These are phyloP conservation scores for Monilinia fructigena DNA, from an alignment of 2,329 filamentous ascomycete genomes.

Conservation along the genomic window DNA sequence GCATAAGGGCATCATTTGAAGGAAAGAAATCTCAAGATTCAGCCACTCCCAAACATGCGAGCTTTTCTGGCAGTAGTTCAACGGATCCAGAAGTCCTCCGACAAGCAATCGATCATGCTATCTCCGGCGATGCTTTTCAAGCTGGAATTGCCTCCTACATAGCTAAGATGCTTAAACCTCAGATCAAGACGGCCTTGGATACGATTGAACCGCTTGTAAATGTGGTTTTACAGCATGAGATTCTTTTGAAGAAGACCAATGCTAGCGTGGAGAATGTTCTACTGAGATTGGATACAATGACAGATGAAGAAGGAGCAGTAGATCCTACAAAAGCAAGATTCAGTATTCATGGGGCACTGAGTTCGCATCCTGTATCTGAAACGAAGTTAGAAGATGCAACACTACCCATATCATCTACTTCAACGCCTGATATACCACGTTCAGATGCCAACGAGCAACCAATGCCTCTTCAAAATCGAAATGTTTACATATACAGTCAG, in stretches of 20 bases:
- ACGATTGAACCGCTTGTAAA: conserved; percentile 40
- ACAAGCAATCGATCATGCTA: conserved; percentile 35
- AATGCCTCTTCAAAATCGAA: not conserved
- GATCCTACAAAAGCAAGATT: not conserved
- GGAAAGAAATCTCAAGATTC: conserved; percentile 30
- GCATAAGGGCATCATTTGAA: conserved; percentile 38
- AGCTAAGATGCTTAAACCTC: conserved; percentile 37
- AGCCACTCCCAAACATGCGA: not conserved
- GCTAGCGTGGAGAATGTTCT: conserved; percentile 38
- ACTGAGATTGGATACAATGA: conserved; percentile 31
- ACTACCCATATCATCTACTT: not conserved
- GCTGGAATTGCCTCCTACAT: conserved; percentile 38
- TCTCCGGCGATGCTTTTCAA: conserved; percentile 38
- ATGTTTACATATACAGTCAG: conserved; percentile 30
- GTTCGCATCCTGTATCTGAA: conserved; percentile 9
- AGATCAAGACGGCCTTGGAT: conserved; percentile 39
- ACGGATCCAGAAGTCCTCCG: conserved; percentile 36
- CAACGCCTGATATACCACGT: not conserved
- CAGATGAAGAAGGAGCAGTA: conserved; percentile 21
- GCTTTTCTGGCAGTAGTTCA: conserved; percentile 22
- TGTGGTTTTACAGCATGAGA: conserved; percentile 39
- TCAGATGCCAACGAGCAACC: not conserved
- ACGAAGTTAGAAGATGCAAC: not conserved
- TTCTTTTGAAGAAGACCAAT: conserved; percentile 38
- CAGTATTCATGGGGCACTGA: not conserved